These are phyloP conservation scores for Pulicaria dysenterica DNA, from an alignment of 129 eudicot species.

Conservation along the genomic window DNA sequence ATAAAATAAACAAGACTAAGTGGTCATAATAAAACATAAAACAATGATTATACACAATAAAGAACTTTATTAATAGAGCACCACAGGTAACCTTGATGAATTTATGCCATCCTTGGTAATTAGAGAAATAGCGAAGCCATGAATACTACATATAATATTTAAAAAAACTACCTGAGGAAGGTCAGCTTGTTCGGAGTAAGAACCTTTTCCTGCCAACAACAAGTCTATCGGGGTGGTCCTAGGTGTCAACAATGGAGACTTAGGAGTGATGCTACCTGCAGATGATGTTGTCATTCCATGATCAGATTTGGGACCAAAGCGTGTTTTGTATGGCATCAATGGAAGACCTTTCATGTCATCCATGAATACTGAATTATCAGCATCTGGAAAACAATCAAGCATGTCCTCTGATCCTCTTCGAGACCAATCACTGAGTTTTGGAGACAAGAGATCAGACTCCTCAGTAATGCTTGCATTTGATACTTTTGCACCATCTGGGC, in stretches of 20 bases:
- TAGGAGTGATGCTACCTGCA: slow-evolving; percentile 97
- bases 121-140: background rate
- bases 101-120: background rate
- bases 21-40: background rate
- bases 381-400: slow-evolving; percentile 87
- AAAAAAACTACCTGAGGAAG: slow-evolving; percentile 71
- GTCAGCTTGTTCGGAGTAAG: slow-evolving; percentile 83
- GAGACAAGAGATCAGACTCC: slow-evolving; percentile 79
- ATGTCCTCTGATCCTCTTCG: slow-evolving; percentile 97
- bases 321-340: slow-evolving; percentile 79
- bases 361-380: slow-evolving; percentile 58
- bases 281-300: slow-evolving; percentile 96
- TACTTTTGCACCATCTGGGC: slow-evolving; percentile 84
- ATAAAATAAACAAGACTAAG: background rate
- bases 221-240: slow-evolving; percentile 70
- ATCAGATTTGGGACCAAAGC: slow-evolving; percentile 96
- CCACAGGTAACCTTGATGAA: no score
- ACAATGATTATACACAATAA: background rate
- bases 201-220: slow-evolving; percentile 82
- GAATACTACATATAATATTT: no score
- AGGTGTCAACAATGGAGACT: slow-evolving; percentile 91
- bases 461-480: slow-evolving; percentile 85
- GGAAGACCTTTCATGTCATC: slow-evolving; percentile 80
- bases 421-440: slow-evolving; percentile 95
- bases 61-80: background rate